phyloP scores from a whole-genome alignment of 139 green algal species.

The Chlorella sorokiniana region DNA sequence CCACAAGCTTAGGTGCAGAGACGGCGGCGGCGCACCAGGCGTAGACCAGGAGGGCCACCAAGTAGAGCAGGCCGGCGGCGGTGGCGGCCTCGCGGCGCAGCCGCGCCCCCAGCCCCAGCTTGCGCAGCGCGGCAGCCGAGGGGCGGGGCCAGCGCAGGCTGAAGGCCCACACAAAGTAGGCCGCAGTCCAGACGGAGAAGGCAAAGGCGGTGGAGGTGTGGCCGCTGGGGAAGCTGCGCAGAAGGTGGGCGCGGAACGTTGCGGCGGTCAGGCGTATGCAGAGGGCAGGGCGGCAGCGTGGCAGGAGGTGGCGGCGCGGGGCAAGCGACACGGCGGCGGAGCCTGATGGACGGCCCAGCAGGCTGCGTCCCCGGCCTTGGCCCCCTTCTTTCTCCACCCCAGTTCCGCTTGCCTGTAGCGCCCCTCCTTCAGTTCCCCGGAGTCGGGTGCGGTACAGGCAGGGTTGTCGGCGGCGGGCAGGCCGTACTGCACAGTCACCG shows the following conservation, averaged over 20 bases:
- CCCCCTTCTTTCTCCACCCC: not conserved
- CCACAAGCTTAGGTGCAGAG: not conserved
- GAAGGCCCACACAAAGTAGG: constrained; percentile 20
- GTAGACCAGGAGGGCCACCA: constrained; percentile 15
- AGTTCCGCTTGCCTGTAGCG: constrained; percentile 18
- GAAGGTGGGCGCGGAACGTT: not conserved
- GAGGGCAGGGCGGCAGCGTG: not conserved
- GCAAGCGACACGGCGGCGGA: no score
- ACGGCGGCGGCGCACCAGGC: constrained; percentile 2
- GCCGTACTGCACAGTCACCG: not conserved
- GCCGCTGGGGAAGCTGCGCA: constrained; percentile 41
- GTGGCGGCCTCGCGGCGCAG: not conserved
- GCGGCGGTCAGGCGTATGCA: not conserved
- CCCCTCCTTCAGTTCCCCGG: constrained; percentile 28
- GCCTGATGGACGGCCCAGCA: no score
- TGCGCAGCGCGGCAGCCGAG: not conserved
- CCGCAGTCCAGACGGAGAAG: constrained; percentile 19
- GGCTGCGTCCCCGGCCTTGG: not conserved
- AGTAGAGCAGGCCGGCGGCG: not conserved
- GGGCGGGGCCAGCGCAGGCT: not conserved
- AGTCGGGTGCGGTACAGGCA: constrained; percentile 10
- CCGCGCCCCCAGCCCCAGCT: not conserved
- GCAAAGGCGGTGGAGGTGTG: constrained; percentile 37
- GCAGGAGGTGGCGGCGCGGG: no score
- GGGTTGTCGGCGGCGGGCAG: constrained; percentile 21